Evolutionary conservation across 768 basidiomycete species (phyloP).

Genomic region (Astraeus odoratus): DNA sequence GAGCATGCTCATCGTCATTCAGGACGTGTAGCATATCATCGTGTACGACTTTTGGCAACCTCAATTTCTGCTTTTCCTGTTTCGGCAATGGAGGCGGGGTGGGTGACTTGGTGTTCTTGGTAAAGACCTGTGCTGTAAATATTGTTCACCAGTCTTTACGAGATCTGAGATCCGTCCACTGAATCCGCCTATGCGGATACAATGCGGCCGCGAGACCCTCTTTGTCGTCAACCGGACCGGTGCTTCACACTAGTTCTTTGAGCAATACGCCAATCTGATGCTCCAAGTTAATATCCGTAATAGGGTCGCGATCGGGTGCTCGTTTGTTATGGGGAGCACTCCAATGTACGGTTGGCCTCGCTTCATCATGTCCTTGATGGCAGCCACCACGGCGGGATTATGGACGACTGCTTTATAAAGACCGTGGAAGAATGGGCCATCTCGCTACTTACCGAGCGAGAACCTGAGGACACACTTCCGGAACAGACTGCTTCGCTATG

Average conservation of each 20-base stretch:
- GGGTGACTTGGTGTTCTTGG: constrained; percentile 63
- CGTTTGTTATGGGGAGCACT: constrained; percentile 93
- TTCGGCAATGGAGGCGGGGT: constrained; percentile 81
- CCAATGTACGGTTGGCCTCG: constrained; percentile 97
- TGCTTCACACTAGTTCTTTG: constrained; percentile 90
- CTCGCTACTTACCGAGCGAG: constrained; percentile 93
- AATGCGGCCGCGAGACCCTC: constrained; percentile 94
- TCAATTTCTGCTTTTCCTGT: constrained; percentile 91
- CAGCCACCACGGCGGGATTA: constrained; percentile 84
- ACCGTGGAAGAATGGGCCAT: constrained; percentile 93
- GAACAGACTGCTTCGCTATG: constrained; percentile 81
- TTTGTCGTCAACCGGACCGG: constrained; percentile 57
- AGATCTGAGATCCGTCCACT: constrained; percentile 84
- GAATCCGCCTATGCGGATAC: constrained; percentile 88
- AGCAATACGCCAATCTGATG: constrained; percentile 94
- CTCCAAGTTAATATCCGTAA: constrained; percentile 80
- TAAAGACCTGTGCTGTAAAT: constrained; percentile 28
- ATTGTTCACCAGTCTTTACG: constrained; percentile 53
- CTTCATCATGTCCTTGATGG: constrained; percentile 94
- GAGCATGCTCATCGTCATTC: too few species aligned
- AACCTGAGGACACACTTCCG: constrained; percentile 88
- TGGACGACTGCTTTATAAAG: constrained; percentile 95
- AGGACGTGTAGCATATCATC: too few species aligned
- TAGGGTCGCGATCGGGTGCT: constrained; percentile 89
- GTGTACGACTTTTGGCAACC: too few species aligned